phyloP scores from a whole-genome alignment of 495 filamentous ascomycete genomes.

The Xylaria venustula region DNA sequence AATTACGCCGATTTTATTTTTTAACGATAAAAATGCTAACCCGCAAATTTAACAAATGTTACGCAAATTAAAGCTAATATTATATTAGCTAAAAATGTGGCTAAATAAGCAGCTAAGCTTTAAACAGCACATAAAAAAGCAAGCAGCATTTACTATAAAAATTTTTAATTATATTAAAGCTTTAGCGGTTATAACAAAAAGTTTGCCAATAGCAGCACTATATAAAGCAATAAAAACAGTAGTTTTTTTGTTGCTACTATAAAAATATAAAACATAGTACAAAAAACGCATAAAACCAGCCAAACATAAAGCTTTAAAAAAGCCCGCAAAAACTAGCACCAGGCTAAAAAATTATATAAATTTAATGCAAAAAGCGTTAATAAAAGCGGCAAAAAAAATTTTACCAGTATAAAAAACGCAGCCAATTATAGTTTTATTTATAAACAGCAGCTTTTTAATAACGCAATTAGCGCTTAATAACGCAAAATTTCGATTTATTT shows the following conservation, averaged over 20 bases:
- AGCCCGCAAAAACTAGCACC: neutral
- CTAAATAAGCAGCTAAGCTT: neutral
- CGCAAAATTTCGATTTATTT: neutral
- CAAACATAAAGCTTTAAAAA: neutral
- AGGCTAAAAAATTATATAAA: neutral
- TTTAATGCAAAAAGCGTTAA: neutral
- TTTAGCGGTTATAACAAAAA: neutral
- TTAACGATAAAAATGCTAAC: neutral
- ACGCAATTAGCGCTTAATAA: neutral
- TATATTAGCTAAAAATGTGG: neutral
- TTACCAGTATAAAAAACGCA: neutral
- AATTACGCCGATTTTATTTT: neutral
- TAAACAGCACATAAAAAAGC: neutral
- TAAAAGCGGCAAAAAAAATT: neutral
- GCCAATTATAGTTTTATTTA: neutral
- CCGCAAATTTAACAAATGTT: neutral
- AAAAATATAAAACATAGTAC: neutral
- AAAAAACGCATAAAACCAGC: neutral
- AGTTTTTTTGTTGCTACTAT: neutral
- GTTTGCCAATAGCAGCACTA: neutral
- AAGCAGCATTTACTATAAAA: neutral
- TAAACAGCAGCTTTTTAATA: neutral
- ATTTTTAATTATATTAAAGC: slow-evolving; percentile 1
- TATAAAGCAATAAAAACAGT: neutral
- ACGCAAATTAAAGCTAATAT: neutral